These are phyloP conservation scores for Protea cynaroides DNA, from an alignment of 164 flowering plant species.

Conservation along the genomic window DNA sequence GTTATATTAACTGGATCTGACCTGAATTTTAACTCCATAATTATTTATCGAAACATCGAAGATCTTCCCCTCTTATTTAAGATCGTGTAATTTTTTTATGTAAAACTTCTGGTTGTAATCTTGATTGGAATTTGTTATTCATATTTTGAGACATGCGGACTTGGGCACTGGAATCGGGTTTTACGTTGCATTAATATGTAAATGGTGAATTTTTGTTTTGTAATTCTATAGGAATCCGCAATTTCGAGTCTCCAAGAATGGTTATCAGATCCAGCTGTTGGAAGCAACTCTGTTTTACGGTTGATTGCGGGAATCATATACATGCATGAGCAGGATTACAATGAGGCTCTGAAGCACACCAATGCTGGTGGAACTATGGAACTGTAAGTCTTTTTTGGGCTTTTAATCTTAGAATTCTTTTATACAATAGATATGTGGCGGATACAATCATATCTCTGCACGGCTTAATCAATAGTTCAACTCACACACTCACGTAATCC, in stretches of 20 bases:
- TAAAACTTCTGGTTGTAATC: too few species aligned
- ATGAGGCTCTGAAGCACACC: conserved; percentile 89
- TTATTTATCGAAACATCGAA: background rate
- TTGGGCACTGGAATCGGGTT: too few species aligned
- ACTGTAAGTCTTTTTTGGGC: conserved; percentile 43
- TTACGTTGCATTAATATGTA: background rate
- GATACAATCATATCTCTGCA: too few species aligned
- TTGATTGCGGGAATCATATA: conserved; percentile 80
- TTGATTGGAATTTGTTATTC: too few species aligned
- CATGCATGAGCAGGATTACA: conserved; percentile 87
- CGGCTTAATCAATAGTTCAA: too few species aligned
- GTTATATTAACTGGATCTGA: background rate
- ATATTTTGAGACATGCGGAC: too few species aligned
- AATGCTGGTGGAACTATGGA: conserved; percentile 95
- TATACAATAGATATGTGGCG: too few species aligned
- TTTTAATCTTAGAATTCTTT: background rate
- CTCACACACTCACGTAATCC: too few species aligned
- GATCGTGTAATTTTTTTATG: too few species aligned
- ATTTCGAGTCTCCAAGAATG: conserved; percentile 75
- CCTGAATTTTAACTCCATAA: background rate
- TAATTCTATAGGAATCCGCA: conserved; percentile 42
- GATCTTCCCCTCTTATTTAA: too few species aligned
- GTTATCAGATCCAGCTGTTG: conserved; percentile 84
- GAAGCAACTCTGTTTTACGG: conserved; percentile 61
- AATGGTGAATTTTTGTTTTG: conserved; percentile 6